Conservation (phyloP, 2,329 filamentous ascomycete species). For the Zarea fungicola region DNA sequence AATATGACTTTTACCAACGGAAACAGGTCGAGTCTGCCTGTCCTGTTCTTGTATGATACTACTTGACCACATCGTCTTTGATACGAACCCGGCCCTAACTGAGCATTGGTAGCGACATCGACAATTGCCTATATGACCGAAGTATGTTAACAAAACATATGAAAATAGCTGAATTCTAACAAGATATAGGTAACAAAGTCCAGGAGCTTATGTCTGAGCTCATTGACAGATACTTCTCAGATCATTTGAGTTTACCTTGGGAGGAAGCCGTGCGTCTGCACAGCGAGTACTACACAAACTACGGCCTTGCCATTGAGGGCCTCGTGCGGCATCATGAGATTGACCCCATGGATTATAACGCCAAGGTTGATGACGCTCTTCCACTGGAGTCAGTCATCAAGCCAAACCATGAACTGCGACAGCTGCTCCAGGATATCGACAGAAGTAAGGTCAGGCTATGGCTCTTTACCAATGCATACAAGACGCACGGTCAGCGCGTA, state of each 20-base stretch:
- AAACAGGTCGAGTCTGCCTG: slow-evolving; percentile 29
- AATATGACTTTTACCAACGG: slow-evolving; percentile 31
- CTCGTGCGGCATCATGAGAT: slow-evolving; percentile 92
- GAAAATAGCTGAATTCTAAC: slow-evolving; percentile 1
- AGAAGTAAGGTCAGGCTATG: slow-evolving; percentile 77
- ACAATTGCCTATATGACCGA: slow-evolving; percentile 93
- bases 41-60: slow-evolving; percentile 38
- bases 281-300: slow-evolving; percentile 88
- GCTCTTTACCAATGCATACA: slow-evolving; percentile 95
- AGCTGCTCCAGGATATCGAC: slow-evolving; percentile 78
- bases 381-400: slow-evolving; percentile 81
- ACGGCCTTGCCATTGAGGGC: slow-evolving; percentile 95
- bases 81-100: neutral
- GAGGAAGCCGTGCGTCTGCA: slow-evolving; percentile 84
- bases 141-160: slow-evolving; percentile 46
- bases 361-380: slow-evolving; percentile 88
- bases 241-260: slow-evolving; percentile 66
- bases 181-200: slow-evolving; percentile 62
- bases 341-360: slow-evolving; percentile 90
- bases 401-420: slow-evolving; percentile 68
- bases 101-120: slow-evolving; percentile 69
- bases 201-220: slow-evolving; percentile 83
- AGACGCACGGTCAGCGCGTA: slow-evolving; percentile 80
- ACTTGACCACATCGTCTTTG: neutral
- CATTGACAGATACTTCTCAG: slow-evolving; percentile 61